Percentiles rank a stretch among this genome's conserved stretches.
These are phyloP conservation scores for Medicago ruthenica DNA, from an alignment of 306 rosid species.

Conservation along the genomic window DNA sequence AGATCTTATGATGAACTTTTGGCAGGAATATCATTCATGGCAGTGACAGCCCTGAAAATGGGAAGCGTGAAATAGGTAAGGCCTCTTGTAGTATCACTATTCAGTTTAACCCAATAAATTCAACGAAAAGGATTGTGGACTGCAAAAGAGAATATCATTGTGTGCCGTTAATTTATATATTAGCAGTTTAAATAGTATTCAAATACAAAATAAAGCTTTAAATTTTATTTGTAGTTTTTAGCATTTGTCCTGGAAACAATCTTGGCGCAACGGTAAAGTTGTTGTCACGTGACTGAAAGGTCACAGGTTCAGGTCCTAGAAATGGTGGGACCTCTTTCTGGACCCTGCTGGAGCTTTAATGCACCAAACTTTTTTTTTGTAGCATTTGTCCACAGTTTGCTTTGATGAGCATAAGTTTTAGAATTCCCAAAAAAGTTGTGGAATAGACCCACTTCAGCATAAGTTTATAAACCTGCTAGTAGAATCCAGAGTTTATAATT, in stretches of 20 bases:
- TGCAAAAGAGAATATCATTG: constrained; percentile 16
- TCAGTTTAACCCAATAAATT: constrained; percentile 15
- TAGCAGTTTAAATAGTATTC: constrained; percentile 13
- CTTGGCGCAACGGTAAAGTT: too few relatives aligned
- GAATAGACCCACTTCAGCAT: constrained; percentile 2
- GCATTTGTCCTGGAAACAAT: background rate
- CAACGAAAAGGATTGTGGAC: constrained; percentile 9
- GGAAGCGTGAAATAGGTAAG: constrained; percentile 89
- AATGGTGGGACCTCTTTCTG: too few relatives aligned
- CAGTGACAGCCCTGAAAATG: constrained; percentile 98
- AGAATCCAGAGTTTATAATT: background rate
- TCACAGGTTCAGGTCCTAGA: too few relatives aligned
- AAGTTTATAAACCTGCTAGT: constrained; percentile 5
- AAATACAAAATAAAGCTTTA: background rate
- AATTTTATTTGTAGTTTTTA: constrained; percentile 8
- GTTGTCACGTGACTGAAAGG: too few relatives aligned
- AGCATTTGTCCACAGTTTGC: background rate
- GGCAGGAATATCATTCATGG: constrained; percentile 95
- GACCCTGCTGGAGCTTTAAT: too few relatives aligned
- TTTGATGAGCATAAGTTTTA: constrained; percentile 26
- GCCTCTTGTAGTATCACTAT: constrained; percentile 6
- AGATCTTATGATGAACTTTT: constrained; percentile 42
- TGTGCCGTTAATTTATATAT: constrained; percentile 8
- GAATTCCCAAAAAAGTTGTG: background rate
- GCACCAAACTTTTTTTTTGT: background rate